phyloP scores from a whole-genome alignment of 164 flowering plant species.

The Platanus orientalis region DNA sequence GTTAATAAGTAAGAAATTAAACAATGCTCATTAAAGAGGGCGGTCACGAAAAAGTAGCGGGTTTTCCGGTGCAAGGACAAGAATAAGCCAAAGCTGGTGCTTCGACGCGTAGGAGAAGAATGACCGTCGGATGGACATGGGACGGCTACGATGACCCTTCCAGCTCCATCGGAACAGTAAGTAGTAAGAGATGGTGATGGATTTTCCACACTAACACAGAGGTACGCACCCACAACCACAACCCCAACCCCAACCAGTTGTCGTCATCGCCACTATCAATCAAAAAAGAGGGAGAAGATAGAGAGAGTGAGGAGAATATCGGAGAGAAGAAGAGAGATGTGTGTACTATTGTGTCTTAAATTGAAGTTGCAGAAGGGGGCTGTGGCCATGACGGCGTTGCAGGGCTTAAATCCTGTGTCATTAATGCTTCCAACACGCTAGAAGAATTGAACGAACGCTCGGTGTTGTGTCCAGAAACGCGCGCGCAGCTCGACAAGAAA shows the following conservation, averaged over 20 bases:
- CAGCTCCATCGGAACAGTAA: background rate
- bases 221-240: background rate
- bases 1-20: no score
- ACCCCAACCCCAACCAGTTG: no score
- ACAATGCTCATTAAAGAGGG: constrained; percentile 15
- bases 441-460: constrained; percentile 6
- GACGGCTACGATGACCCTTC: background rate
- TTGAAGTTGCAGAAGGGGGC: constrained; percentile 33
- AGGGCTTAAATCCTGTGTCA: constrained; percentile 59
- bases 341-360: constrained; percentile 22
- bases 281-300: constrained; percentile 1
- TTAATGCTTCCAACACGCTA: constrained; percentile 34
- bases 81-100: constrained; percentile 50
- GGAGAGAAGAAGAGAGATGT: background rate
- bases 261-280: constrained; percentile 8
- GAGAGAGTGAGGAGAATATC: constrained; percentile 7
- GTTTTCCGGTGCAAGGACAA: constrained; percentile 74
- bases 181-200: background rate
- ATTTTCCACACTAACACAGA: constrained; percentile 1
- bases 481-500: no score
- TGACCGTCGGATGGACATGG: constrained; percentile 28
- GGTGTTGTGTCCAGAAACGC: background rate
- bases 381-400: constrained; percentile 74
- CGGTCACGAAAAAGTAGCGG: constrained; percentile 37
- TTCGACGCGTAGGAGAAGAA: constrained; percentile 36